Base-by-base conservation (phyloP, 139 green algal species). In the Picochlorum sp. region DNA sequence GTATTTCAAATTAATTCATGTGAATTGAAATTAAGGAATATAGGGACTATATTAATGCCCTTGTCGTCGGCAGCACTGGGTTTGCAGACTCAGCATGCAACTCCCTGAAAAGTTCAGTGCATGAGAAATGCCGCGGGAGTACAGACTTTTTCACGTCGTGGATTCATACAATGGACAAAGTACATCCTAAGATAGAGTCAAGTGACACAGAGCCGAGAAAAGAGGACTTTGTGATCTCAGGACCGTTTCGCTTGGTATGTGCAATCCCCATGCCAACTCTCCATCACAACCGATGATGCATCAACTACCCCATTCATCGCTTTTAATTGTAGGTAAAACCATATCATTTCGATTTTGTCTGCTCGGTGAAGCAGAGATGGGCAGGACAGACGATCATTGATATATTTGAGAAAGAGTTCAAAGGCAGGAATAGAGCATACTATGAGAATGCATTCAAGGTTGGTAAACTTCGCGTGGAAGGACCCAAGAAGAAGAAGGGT, bases 271-370 rank as follows among this genome's bases (percentile, higher is more conserved):
- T 41, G 34, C 1, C 34, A 41, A 41, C 34, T 41, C 8, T 13
- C 47, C 47, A 52, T 23, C 11, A 21, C 6, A 13, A 54, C n/a
- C 47, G 11, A 54, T 26, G 1, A 54, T 26, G 16, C 18, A 7
- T 13, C 18, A 21, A 4, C 5, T 24, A 24, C 0, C 16, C 15
- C 16, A 21, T 20, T 1, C 18, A 1, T 20, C 11, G 47, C 6
- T 20, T 14, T 32, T 2, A 38, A 16, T 61, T 21, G 9, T 75
- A 90, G 85, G 87, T 94, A 4, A 69, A 63, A 30, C 89, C 89
- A 5, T 95, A 95, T 66, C 69, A 83, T 64, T 95, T 91, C 64
- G 85, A 95, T 66, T 95, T 93, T 71, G 76, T 85, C 18, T 86
- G 73, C 69, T 71, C 64, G 45, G 84, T 92, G 4, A 93, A 92